These are phyloP conservation scores for Halophytophthora polymorphica DNA, from an alignment of 352 stramenopile species.

Conservation along the genomic window DNA sequence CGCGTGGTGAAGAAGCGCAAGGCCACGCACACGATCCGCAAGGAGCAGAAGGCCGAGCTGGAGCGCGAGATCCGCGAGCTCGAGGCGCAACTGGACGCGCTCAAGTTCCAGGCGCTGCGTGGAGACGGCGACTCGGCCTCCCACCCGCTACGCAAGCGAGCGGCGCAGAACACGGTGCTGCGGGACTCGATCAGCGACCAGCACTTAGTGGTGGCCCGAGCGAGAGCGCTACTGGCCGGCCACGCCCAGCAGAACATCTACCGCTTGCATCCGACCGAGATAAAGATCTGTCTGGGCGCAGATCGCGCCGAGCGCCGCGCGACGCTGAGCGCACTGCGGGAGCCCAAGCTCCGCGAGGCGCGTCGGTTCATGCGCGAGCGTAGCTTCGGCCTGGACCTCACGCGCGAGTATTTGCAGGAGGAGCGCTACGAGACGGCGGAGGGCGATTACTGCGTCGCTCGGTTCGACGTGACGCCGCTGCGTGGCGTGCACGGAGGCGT, in stretches of 20 bases:
- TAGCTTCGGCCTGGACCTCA: constrained; percentile 32
- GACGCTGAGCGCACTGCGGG: constrained; percentile 25
- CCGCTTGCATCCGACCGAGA: constrained; percentile 26
- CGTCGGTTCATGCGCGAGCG: constrained; percentile 34
- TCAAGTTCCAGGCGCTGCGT: constrained; percentile 13
- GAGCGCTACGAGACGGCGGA: constrained; percentile 25
- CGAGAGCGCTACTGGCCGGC: constrained; percentile 5
- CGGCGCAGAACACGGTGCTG: constrained; percentile 4
- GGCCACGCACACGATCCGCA: constrained; percentile 34
- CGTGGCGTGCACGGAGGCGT: constrained; percentile 19
- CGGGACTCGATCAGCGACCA: constrained; percentile 11
- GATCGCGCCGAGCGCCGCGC: constrained; percentile 15
- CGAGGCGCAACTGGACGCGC: background rate
- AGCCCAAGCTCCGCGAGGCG: constrained; percentile 36
- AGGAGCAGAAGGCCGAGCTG: constrained; percentile 7
- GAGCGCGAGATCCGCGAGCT: background rate
- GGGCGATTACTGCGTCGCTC: constrained; percentile 38
- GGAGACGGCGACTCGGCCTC: too few relatives aligned
- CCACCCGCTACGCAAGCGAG: constrained; percentile 1
- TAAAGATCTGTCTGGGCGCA: constrained; percentile 29
- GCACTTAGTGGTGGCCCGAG: constrained; percentile 10
- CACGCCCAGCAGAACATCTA: constrained; percentile 7
- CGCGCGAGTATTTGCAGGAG: constrained; percentile 22
- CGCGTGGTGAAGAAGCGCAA: constrained; percentile 21
- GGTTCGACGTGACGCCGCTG: constrained; percentile 45